Evolutionary conservation across 306 rosid genomes (phyloP), one percentile per base, ranked within the genome.

Genomic region (Quercus glauca): DNA sequence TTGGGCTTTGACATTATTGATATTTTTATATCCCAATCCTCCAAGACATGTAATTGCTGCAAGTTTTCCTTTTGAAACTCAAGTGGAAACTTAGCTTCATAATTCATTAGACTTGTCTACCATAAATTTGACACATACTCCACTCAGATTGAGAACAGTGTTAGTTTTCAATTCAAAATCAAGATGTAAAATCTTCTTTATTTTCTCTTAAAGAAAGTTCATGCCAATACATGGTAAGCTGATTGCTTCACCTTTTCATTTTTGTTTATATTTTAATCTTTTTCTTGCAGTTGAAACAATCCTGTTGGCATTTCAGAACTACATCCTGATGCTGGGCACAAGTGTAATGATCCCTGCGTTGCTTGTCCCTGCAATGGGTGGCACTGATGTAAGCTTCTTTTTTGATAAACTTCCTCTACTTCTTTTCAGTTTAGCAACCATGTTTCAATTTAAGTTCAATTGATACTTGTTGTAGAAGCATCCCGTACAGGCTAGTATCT

Each of bases 351-450:
- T 95, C 82, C 99, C 99, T 43, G 84, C 99, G 4, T 1, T 85
- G 58, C 85, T 92, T 11, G 99, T 95, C 65, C 99, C 87, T 15
- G 94, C 85, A 73, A 95, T 95, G 99, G 99, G 99, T 76, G 99
- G 99, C 84, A 88, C 84, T 77, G 85, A 86, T 88, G 99, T 95
- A 89, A 80, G 97, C 43, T 72, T 14, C 73, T 64, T 72, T 77
- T 79, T 70, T 70, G 43, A 11, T 25, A 61, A 35, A 75, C 56
- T 49, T 37, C 43, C 51, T 79, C 51, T 80, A 45, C 52, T 43
- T 61, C 49, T 37, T 75, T 73, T 25, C 45, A 37, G 25, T 45
- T 41, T 55, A 52, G 21, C n/a, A 28, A 21, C 17, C 35, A 33
- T 69, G 12, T 31, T 73, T 29, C 35, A 17, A 55, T 67, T 6